Evolutionary conservation across 2,329 filamentous ascomycete species (phyloP).

Genomic region (Sclerotinia borealis): DNA sequence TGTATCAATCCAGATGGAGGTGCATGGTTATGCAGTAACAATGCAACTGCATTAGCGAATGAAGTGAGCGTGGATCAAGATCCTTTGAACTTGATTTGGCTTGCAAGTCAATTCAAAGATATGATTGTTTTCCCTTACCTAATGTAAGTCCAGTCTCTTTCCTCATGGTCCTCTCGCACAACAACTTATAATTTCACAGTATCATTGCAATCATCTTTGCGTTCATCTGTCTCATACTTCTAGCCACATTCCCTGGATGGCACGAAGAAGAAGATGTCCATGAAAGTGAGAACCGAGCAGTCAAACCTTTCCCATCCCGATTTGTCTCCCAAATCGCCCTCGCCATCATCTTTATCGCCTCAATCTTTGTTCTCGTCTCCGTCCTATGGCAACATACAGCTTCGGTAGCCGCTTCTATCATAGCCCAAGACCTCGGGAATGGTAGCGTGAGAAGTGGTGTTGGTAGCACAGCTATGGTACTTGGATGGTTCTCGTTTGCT

Average conservation of each 20-base stretch:
- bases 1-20: constrained; percentile 90
- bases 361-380: constrained; percentile 67
- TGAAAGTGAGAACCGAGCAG: constrained; percentile 80
- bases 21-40: constrained; percentile 92
- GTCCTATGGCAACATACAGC: constrained; percentile 91
- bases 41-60: constrained; percentile 86
- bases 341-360: constrained; percentile 79
- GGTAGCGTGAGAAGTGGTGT: constrained; percentile 82
- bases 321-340: constrained; percentile 89
- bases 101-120: constrained; percentile 95
- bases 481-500: constrained; percentile 96
- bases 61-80: constrained; percentile 88
- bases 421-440: constrained; percentile 89
- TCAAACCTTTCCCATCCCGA: constrained; percentile 89
- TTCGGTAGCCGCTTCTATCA: constrained; percentile 87
- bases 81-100: constrained; percentile 94
- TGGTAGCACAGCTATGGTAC: constrained; percentile 90
- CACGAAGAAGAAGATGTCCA: constrained; percentile 80
- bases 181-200: constrained; percentile 39
- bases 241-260: constrained; percentile 96
- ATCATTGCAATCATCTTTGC: constrained; percentile 98
- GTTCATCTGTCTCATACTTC: constrained; percentile 88
- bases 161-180: neutral
- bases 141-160: constrained; percentile 55
- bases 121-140: constrained; percentile 97